Percentiles rank a stretch among this genome's conserved stretches.
Evolutionary conservation across 768 basidiomycete genomes (phyloP).

Genomic region (Brasilioporus rufonigricans): DNA sequence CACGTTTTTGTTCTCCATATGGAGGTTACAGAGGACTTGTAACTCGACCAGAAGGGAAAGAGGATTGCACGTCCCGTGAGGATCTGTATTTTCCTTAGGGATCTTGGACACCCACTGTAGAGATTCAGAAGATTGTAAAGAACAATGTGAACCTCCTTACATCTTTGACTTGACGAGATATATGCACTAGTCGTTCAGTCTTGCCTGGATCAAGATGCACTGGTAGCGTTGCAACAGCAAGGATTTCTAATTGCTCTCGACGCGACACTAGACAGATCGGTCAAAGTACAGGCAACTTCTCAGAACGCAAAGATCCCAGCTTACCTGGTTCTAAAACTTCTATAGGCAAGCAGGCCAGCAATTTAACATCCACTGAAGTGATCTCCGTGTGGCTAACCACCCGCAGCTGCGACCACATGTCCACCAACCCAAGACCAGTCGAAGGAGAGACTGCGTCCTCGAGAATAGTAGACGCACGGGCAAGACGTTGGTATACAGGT

Average conservation of each 20-base stretch:
- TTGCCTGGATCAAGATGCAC: constrained; percentile 5
- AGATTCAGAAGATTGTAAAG: constrained; percentile 1
- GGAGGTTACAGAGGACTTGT: constrained; percentile 19
- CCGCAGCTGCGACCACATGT: constrained; percentile 64
- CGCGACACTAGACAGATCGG: constrained; percentile 16
- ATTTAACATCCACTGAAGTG: constrained; percentile 18
- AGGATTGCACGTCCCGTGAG: constrained; percentile 13
- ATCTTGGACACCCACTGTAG: constrained; percentile 18
- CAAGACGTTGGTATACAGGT: constrained; percentile 33
- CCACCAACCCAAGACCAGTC: constrained; percentile 68
- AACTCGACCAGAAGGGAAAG: constrained; percentile 26
- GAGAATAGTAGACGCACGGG: constrained; percentile 37
- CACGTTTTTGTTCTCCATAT: constrained; percentile 14
- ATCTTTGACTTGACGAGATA: constrained; percentile 23
- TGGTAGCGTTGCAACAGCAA: constrained; percentile 25
- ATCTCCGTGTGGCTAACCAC: constrained; percentile 12
- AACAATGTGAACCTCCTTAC: constrained; percentile 11
- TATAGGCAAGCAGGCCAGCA: constrained; percentile 8
- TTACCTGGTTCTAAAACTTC: constrained; percentile 11
- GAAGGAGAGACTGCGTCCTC: constrained; percentile 52
- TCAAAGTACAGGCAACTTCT: not conserved
- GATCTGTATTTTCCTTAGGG: not conserved
- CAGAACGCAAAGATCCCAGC: not conserved
- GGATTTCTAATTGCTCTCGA: constrained; percentile 23
- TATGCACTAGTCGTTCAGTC: constrained; percentile 4